These are phyloP conservation scores for Pseudogymnoascus sp. DNA, from an alignment of 2,329 filamentous ascomycete species.

Conservation along the genomic window DNA sequence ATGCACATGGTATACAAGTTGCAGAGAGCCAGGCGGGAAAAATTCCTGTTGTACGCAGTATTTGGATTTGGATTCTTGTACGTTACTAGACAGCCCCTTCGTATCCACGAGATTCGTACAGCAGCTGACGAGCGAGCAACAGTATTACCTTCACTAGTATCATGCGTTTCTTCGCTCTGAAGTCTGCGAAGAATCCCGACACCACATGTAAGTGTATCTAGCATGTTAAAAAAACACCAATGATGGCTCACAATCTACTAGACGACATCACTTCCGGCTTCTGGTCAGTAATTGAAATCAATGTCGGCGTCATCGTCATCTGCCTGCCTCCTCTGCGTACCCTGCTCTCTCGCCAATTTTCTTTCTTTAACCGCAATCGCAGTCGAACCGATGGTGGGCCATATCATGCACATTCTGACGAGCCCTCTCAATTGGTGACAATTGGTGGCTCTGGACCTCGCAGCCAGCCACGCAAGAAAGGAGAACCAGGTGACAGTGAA, in stretches of 20 bases:
- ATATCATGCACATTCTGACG: neutral
- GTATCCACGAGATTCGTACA: neutral
- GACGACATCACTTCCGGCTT: constrained; percentile 13
- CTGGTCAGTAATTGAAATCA: constrained; percentile 6
- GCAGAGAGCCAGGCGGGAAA: constrained; percentile 12
- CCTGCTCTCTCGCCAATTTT: constrained; percentile 12
- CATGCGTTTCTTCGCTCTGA: constrained; percentile 11
- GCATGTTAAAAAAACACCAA: neutral
- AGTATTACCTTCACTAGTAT: neutral
- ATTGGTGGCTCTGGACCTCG: neutral
- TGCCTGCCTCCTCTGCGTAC: constrained; percentile 11
- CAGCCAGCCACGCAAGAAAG: neutral
- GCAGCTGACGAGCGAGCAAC: neutral
- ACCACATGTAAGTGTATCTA: neutral
- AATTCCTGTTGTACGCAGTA: neutral
- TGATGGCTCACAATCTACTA: neutral
- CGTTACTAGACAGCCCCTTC: neutral
- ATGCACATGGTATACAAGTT: constrained; percentile 17
- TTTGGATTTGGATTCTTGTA: neutral
- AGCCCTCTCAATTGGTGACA: neutral
- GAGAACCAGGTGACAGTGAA: constrained; percentile 8
- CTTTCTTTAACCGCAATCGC: constrained; percentile 6
- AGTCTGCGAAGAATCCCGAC: constrained; percentile 11
- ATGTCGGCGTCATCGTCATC: constrained; percentile 2
- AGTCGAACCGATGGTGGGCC: neutral